Evolutionary conservation across 495 filamentous ascomycete genomes (phyloP).

Genomic region (Penicillium arizonense): DNA sequence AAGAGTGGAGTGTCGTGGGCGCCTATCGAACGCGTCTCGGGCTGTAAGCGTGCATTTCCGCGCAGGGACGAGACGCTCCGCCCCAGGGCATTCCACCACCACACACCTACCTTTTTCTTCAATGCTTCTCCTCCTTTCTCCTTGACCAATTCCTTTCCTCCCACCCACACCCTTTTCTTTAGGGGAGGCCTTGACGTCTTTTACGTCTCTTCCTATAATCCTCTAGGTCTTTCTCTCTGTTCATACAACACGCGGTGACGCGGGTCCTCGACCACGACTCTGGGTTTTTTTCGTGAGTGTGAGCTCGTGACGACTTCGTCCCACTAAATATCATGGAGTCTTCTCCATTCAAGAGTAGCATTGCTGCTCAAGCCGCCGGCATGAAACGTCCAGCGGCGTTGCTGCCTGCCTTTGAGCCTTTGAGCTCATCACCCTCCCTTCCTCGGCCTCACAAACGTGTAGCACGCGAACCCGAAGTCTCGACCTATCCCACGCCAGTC

Average conservation of each 20-base stretch:
- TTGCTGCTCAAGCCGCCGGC: constrained; percentile 51
- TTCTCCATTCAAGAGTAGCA: constrained; percentile 37
- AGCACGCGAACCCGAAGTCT: constrained; percentile 53
- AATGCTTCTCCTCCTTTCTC: constrained; percentile 27
- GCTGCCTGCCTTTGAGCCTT: constrained; percentile 90
- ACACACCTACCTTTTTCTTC: constrained; percentile 38
- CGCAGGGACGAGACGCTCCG: constrained; percentile 41
- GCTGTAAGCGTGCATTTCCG: constrained; percentile 49
- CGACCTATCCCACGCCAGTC: constrained; percentile 77
- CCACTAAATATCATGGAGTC: constrained; percentile 38
- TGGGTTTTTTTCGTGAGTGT: constrained; percentile 11
- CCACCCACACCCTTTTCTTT: constrained; percentile 11
- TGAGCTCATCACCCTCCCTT: constrained; percentile 81
- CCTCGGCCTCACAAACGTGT: constrained; percentile 72
- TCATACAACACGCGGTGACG: constrained; percentile 21
- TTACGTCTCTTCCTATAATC: constrained; percentile 1
- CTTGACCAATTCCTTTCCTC: constrained; percentile 20
- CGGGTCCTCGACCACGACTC: constrained; percentile 25
- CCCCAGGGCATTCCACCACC: constrained; percentile 41
- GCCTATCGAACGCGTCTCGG: constrained; percentile 51
- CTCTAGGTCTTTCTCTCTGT: constrained; percentile 4
- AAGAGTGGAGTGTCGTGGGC: constrained; percentile 41
- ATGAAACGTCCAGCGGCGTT: constrained; percentile 79
- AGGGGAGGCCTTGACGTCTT: constrained; percentile 8
- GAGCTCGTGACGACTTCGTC: constrained; percentile 13